phyloP scores from a whole-genome alignment of 1,139 yeast genomes.

The Yamadazyma dendronema region DNA sequence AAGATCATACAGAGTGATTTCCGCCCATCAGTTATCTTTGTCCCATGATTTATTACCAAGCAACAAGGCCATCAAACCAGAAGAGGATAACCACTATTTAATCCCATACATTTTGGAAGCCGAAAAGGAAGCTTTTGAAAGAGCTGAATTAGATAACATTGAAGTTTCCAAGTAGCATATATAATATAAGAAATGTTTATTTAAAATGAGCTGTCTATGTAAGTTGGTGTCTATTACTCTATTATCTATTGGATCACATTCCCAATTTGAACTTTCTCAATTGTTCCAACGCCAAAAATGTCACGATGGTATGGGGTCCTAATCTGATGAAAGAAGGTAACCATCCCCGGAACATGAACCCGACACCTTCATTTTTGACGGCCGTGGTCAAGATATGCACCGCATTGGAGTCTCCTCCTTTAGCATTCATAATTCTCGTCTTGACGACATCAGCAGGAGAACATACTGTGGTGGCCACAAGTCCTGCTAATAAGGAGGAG shows the following conservation, averaged over 20 bases:
- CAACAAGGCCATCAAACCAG: slow-evolving; percentile 73
- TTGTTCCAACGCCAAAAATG: slow-evolving; percentile 79
- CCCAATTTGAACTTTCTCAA: slow-evolving; percentile 60
- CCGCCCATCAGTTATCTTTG: slow-evolving; percentile 86
- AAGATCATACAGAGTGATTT: slow-evolving; percentile 86
- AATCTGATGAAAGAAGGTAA: slow-evolving; percentile 80
- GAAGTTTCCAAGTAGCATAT: slow-evolving; percentile 25
- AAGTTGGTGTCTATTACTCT: neutral
- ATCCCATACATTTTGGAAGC: slow-evolving; percentile 90
- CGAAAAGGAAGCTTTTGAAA: slow-evolving; percentile 88
- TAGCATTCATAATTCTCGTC: slow-evolving; percentile 79
- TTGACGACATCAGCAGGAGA: slow-evolving; percentile 92
- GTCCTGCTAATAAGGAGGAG: slow-evolving; percentile 76
- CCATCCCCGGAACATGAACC: slow-evolving; percentile 90
- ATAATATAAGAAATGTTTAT: no score
- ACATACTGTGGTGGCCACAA: slow-evolving; percentile 87
- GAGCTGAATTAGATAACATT: slow-evolving; percentile 82
- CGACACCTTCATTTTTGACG: slow-evolving; percentile 65
- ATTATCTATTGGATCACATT: slow-evolving; percentile 22
- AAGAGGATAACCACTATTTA: slow-evolving; percentile 82
- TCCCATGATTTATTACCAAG: slow-evolving; percentile 84
- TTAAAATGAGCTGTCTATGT: no score
- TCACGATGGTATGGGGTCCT: slow-evolving; percentile 87
- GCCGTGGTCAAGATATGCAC: slow-evolving; percentile 52
- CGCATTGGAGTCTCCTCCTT: slow-evolving; percentile 51